Percentiles rank a stretch among this genome's conserved stretches.
Evolutionary conservation across 2,329 filamentous ascomycete species (phyloP).

Genomic region (Aureobasidium pullulans): DNA sequence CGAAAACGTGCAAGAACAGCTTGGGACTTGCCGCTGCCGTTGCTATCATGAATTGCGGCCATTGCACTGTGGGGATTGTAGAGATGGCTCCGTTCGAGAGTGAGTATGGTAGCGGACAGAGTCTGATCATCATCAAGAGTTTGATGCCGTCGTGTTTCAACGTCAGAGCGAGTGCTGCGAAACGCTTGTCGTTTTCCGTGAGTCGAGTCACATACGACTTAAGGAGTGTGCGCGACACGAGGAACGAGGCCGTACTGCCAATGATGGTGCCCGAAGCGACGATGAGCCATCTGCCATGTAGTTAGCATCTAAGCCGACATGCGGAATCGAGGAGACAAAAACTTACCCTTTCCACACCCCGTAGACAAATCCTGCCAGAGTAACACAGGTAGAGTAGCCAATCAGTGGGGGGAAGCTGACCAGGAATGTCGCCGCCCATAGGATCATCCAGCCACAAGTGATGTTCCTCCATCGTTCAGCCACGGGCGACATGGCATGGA

Average conservation of each 20-base stretch:
- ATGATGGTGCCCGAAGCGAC: conserved; percentile 69
- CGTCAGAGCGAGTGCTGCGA: conserved; percentile 80
- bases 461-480: conserved; percentile 71
- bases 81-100: conserved; percentile 90
- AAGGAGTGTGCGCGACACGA: conserved; percentile 72
- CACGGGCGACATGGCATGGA: conserved; percentile 63
- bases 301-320: not conserved
- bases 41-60: conserved; percentile 67
- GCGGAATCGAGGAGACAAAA: not conserved
- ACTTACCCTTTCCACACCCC: conserved; percentile 64
- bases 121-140: conserved; percentile 80
- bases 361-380: conserved; percentile 63
- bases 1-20: conserved; percentile 84
- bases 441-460: conserved; percentile 62
- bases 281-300: conserved; percentile 64
- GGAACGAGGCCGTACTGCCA: conserved; percentile 72
- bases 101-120: conserved; percentile 89
- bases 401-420: conserved; percentile 83
- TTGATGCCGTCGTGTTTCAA: conserved; percentile 85
- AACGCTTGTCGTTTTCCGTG: conserved; percentile 75
- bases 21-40: conserved; percentile 81
- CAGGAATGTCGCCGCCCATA: conserved; percentile 67
- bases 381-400: conserved; percentile 73
- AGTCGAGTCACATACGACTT: conserved; percentile 71
- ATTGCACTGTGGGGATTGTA: conserved; percentile 82